Base-by-base conservation (phyloP, 257 asterid genomes). In the Solanum neorickii region DNA sequence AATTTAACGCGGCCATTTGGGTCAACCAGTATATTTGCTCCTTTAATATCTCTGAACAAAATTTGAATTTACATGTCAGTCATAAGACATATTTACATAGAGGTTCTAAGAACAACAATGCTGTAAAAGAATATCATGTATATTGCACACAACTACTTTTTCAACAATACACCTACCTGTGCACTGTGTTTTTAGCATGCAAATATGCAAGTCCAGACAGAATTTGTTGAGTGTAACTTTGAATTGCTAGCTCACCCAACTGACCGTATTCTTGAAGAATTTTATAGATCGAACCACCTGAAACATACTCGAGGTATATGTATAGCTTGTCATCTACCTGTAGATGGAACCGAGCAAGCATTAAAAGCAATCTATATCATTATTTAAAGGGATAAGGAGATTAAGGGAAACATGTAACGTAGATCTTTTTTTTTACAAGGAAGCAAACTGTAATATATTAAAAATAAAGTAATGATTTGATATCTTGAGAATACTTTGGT, bases 1-100 rank as follows among this genome's bases (percentile, higher is more conserved):
- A 96, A 90, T 91, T 96, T 96, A 65, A 96, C 94, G 76, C 97
- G 97, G 83, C 99, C 98, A 88, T 90, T 93, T 56, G 99, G 98
- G 88, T 96, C 99, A 92, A 96, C 99, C 56, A 95, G 98, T 88
- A 96, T 94, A 87, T 96, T 96, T 88, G 98, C 99, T 84, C 99
- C 99, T 94, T 97, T 97, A 89, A 97, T 94, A 91, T 97, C 99
- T 94, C 98, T 97, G 94, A 41, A 84, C 87, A 65, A 84, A 84
- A 84, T 65, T 27, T 46, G 47, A 84, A 84, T 41, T 29, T 65
- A 84, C 44, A 65, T 5, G 12, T 84, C 59, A 65, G 29, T 21
- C 39, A 84, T 46, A 25, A 78, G 25, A 46, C 41, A 78, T 44
- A 44, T 15, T 78, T 25, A 78, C 25, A 77, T 42, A 46, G 66